These are phyloP conservation scores for Juglanconis oblonga DNA, from an alignment of 2,329 filamentous ascomycete species.

Conservation along the genomic window DNA sequence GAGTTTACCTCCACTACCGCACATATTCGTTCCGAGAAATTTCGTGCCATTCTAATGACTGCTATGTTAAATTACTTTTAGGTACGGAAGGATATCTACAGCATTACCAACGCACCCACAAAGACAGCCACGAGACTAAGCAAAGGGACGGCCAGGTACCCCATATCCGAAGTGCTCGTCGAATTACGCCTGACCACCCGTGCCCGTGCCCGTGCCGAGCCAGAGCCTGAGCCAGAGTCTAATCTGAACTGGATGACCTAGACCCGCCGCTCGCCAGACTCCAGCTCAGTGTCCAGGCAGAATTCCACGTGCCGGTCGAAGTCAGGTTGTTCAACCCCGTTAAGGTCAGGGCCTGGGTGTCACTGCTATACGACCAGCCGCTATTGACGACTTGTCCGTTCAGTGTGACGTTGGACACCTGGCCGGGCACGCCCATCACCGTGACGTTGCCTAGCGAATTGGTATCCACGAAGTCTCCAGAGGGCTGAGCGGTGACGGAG, in stretches of 20 bases:
- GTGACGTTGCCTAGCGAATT: slow-evolving; percentile 62
- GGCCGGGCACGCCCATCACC: slow-evolving; percentile 51
- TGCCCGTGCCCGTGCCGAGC: background rate
- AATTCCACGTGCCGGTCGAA: slow-evolving; percentile 52
- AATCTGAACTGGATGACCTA: background rate
- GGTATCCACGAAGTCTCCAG: slow-evolving; percentile 52
- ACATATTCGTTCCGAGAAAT: too few species aligned
- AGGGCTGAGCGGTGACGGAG: slow-evolving; percentile 43
- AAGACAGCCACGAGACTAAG: background rate
- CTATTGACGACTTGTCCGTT: slow-evolving; percentile 44
- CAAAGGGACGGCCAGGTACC: background rate
- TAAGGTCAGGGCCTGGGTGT: slow-evolving; percentile 47
- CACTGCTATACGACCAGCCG: slow-evolving; percentile 45
- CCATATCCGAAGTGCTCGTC: background rate
- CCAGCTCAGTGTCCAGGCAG: slow-evolving; percentile 58
- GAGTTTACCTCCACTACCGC: too few species aligned
- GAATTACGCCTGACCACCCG: too few species aligned
- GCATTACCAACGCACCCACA: background rate
- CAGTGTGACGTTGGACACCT: slow-evolving; percentile 44
- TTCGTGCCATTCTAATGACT: too few species aligned
- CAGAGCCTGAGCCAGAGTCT: background rate
- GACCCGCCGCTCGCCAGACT: background rate
- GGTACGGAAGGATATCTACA: background rate
- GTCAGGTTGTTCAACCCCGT: slow-evolving; percentile 48
- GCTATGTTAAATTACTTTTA: background rate